These are phyloP conservation scores for Suillus lakei DNA, from an alignment of 768 basidiomycete species.

Conservation along the genomic window DNA sequence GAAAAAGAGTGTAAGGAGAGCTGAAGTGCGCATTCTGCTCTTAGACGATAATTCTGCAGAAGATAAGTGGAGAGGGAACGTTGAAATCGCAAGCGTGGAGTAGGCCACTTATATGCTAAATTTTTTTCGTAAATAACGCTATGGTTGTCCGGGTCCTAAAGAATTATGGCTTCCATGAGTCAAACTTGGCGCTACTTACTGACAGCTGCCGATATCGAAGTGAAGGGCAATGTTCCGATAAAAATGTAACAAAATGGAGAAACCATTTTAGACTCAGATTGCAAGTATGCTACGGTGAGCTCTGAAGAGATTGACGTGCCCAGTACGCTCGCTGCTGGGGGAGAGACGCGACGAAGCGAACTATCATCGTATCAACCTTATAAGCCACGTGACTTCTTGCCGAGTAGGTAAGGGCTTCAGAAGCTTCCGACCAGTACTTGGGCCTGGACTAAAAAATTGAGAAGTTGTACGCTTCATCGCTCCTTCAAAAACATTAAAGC, in stretches of 20 bases:
- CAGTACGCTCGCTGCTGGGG: background rate
- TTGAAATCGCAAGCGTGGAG: background rate
- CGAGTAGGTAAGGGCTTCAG: too few species aligned
- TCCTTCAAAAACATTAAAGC: too few species aligned
- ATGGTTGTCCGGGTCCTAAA: background rate
- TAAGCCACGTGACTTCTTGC: background rate
- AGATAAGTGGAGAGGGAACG: background rate
- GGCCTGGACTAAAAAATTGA: too few species aligned
- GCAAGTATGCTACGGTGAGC: too few species aligned
- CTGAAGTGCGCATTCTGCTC: conserved; percentile 6
- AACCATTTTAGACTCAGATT: background rate
- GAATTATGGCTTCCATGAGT: background rate
- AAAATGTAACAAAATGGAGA: background rate
- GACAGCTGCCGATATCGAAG: background rate
- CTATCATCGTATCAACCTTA: too few species aligned
- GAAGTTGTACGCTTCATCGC: too few species aligned
- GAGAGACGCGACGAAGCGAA: too few species aligned
- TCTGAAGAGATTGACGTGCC: too few species aligned
- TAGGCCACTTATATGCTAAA: background rate
- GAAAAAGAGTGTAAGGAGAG: conserved; percentile 7
- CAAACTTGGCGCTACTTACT: background rate
- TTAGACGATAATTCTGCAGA: background rate
- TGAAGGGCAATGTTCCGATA: background rate
- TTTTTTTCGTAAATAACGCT: conserved; percentile 3
- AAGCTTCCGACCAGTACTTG: too few species aligned